A percentile compares a stretch with the other conserved stretches of the same genome.
Conservation (phyloP, 2,329 filamentous ascomycete species). For the Leptographium radiaticola region DNA sequence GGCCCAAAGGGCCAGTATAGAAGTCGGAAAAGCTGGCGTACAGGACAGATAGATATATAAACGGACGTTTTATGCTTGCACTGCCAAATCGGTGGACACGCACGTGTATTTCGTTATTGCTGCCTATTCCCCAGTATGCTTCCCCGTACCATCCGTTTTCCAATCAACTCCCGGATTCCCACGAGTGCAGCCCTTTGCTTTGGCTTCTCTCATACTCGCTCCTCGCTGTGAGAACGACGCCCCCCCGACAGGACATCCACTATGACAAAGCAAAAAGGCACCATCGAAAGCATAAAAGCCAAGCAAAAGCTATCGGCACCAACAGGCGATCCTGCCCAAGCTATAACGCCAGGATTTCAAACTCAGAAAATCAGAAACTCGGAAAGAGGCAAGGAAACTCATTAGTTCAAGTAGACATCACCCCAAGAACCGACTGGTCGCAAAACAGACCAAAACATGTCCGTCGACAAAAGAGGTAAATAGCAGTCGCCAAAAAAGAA, state of each 20-base stretch:
- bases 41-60: too few species aligned
- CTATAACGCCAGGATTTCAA: background rate
- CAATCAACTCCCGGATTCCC: background rate
- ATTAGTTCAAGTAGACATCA: background rate
- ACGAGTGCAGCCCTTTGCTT: background rate
- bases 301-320: background rate
- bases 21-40: background rate
- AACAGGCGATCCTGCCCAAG: background rate
- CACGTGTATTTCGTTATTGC: slow-evolving; percentile 2
- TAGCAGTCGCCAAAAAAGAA: background rate
- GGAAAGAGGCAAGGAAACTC: background rate
- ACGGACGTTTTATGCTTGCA: too few species aligned
- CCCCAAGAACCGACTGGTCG: background rate
- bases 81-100: background rate
- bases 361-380: background rate
- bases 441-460: background rate
- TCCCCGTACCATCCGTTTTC: background rate
- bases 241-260: background rate
- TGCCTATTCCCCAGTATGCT: slow-evolving; percentile 2
- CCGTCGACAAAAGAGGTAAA: background rate
- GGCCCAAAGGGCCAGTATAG: background rate
- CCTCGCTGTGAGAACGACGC: background rate
- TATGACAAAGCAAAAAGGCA: background rate
- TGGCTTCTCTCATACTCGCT: background rate
- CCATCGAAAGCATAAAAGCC: background rate